Conservation (phyloP, 768 basidiomycete species). For the Candolleomyces aberdarensis region DNA sequence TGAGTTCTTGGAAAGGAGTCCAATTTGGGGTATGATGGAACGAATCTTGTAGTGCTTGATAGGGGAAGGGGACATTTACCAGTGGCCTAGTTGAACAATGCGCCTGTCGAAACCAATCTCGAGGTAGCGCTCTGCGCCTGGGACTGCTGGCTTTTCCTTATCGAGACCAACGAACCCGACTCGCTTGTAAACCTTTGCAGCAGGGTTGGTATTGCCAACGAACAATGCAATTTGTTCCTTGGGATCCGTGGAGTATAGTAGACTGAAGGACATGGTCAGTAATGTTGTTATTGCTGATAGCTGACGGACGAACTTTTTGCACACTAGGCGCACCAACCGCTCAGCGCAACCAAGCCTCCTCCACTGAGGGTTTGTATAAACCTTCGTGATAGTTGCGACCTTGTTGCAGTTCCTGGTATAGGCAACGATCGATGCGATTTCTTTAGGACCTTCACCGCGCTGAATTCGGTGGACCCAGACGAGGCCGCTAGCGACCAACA, state of each 20-base stretch:
- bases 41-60: neutral
- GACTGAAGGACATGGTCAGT: slow-evolving; percentile 23
- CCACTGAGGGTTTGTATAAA: slow-evolving; percentile 56
- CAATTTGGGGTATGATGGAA: neutral
- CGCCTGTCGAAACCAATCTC: slow-evolving; percentile 60
- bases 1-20: too few species aligned
- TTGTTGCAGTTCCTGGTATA: slow-evolving; percentile 56
- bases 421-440: slow-evolving; percentile 65
- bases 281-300: neutral
- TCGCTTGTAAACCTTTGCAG: slow-evolving; percentile 54
- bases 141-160: slow-evolving; percentile 23
- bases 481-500: slow-evolving; percentile 42
- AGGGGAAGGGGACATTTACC: slow-evolving; percentile 39
- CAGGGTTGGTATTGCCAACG: slow-evolving; percentile 55
- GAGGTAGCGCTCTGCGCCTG: slow-evolving; percentile 49
- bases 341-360: slow-evolving; percentile 57
- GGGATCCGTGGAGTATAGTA: slow-evolving; percentile 15
- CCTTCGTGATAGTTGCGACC: slow-evolving; percentile 69
- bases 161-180: slow-evolving; percentile 65
- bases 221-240: slow-evolving; percentile 60
- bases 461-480: slow-evolving; percentile 63
- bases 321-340: slow-evolving; percentile 57
- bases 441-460: slow-evolving; percentile 14
- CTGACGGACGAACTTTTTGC: slow-evolving; percentile 41
- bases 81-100: slow-evolving; percentile 56